Percentiles rank a stretch among this genome's conserved stretches.
phyloP scores from a whole-genome alignment of 2,329 filamentous ascomycete genomes.

The Knoxdaviesia capensis region DNA sequence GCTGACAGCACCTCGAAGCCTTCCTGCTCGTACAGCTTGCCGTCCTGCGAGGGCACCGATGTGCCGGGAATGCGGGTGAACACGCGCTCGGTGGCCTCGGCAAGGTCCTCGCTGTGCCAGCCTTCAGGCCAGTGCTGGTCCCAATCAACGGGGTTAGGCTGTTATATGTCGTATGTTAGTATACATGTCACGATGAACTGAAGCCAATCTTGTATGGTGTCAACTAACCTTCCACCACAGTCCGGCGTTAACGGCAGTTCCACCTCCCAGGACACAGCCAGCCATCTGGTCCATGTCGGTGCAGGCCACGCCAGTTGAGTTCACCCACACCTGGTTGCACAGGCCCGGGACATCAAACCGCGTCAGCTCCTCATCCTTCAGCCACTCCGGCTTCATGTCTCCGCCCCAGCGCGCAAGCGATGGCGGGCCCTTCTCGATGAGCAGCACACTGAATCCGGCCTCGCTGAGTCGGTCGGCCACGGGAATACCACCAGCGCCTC shows the following conservation, averaged over 20 bases:
- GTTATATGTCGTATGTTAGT: not conserved
- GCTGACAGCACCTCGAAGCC: conserved; percentile 41
- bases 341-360: conserved; percentile 54
- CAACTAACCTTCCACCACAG: conserved; percentile 36
- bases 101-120: conserved; percentile 47
- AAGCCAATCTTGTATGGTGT: not conserved
- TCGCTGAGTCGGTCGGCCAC: conserved; percentile 37
- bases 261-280: conserved; percentile 50
- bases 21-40: conserved; percentile 44
- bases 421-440: conserved; percentile 38
- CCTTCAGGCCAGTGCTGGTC: conserved; percentile 52
- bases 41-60: conserved; percentile 43
- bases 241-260: conserved; percentile 45
- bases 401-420: conserved; percentile 47
- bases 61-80: conserved; percentile 55
- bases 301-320: conserved; percentile 44
- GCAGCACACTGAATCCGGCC: conserved; percentile 41
- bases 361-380: conserved; percentile 38
- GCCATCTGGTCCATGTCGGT: conserved; percentile 54
- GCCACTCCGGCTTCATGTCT: conserved; percentile 39
- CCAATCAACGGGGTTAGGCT: conserved; percentile 43
- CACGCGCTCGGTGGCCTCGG: conserved; percentile 34
- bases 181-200: not conserved
- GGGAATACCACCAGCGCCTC: conserved; percentile 38
- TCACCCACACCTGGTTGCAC: conserved; percentile 49